Evolutionary conservation across 768 basidiomycete species (phyloP).

Genomic region (Cystofilobasidium ferigula): DNA sequence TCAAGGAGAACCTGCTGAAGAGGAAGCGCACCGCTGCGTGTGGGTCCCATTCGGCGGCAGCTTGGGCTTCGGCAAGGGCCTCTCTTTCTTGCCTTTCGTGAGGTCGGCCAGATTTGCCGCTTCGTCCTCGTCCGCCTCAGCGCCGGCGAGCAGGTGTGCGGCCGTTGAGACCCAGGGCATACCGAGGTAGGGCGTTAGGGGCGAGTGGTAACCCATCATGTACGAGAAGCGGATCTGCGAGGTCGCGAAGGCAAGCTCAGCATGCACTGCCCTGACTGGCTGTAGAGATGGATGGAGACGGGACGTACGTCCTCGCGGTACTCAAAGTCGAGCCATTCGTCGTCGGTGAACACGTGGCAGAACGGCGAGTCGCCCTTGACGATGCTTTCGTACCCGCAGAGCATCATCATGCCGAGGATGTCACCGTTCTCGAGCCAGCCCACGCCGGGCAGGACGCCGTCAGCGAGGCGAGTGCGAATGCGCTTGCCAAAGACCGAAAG

Average conservation of each 20-base stretch:
- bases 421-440: conserved; percentile 35
- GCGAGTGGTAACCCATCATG: conserved; percentile 37
- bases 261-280: too few species aligned
- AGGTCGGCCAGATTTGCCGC: neutral
- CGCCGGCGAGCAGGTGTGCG: conserved; percentile 35
- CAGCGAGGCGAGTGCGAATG: conserved; percentile 31
- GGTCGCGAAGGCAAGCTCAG: too few species aligned
- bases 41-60: conserved; percentile 40
- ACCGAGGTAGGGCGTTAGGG: conserved; percentile 38
- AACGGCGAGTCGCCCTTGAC: conserved; percentile 33
- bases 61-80: conserved; percentile 36
- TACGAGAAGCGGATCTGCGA: neutral
- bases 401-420: conserved; percentile 40
- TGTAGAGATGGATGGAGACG: too few species aligned
- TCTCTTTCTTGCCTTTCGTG: conserved; percentile 21
- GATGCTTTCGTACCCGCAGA: conserved; percentile 40
- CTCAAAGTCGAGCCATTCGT: conserved; percentile 38
- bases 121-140: conserved; percentile 31
- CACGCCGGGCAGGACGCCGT: conserved; percentile 25
- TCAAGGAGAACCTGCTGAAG: neutral
- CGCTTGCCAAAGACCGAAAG: conserved; percentile 33
- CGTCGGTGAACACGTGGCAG: conserved; percentile 39
- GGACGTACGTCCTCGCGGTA: conserved; percentile 34
- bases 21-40: conserved; percentile 35
- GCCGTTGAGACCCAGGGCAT: conserved; percentile 39